Percentiles rank a stretch among this genome's conserved stretches.
Evolutionary conservation across 2,329 filamentous ascomycete genomes (phyloP).

Genomic region (Gaeumannomyces sp.): DNA sequence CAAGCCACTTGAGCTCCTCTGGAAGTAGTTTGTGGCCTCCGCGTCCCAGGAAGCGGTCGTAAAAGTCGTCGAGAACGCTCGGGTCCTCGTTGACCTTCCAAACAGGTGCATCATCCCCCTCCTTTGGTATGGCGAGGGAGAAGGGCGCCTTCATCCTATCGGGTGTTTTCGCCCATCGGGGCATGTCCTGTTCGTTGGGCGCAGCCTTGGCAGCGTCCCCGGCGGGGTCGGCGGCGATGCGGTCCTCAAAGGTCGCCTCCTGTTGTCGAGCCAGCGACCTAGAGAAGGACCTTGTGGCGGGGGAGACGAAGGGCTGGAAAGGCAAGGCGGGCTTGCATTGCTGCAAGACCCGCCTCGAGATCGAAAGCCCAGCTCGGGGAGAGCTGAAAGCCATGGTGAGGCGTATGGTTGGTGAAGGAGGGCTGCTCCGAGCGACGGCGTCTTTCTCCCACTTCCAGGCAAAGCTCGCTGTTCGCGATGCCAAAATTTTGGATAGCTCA

Average conservation of each 20-base stretch:
- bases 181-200: constrained; percentile 23
- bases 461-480: not conserved
- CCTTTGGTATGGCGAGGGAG: constrained; percentile 52
- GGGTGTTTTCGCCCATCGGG: constrained; percentile 68
- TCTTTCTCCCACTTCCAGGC: not conserved
- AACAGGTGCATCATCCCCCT: constrained; percentile 39
- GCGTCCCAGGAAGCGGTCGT: constrained; percentile 67
- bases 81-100: constrained; percentile 74
- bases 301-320: constrained; percentile 1
- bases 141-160: constrained; percentile 63
- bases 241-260: not conserved
- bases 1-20: constrained; percentile 94
- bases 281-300: constrained; percentile 5
- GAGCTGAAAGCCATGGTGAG: constrained; percentile 29
- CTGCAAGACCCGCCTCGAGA: constrained; percentile 27
- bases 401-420: constrained; percentile 11
- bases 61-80: constrained; percentile 67
- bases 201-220: constrained; percentile 7
- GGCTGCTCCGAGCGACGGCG: constrained; percentile 1
- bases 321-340: constrained; percentile 18
- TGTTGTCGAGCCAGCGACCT: constrained; percentile 7
- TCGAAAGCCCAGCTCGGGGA: constrained; percentile 25
- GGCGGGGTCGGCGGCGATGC: constrained; percentile 7
- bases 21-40: constrained; percentile 68
- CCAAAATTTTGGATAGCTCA: constrained; percentile 1